Base-by-base conservation (phyloP, 2,329 filamentous ascomycete genomes). In the Neonectria hederae region DNA sequence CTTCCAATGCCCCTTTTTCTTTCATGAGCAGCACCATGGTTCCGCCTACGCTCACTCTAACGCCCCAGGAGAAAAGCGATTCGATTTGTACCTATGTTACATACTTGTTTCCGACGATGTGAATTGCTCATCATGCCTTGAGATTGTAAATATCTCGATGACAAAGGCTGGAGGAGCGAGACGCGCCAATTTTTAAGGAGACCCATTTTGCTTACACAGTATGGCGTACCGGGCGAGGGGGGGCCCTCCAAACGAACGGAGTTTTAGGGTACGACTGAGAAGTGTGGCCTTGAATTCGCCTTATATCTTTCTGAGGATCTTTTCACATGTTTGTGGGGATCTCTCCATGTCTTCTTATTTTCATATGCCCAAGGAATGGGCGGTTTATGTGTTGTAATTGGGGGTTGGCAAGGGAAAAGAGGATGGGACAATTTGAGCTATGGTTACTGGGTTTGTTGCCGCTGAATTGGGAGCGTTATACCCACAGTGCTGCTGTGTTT, bases 171-270 rank as follows among this genome's bases (percentile, higher is more conserved):
- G 42, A 59, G 54, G 63, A 62, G 72, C 65, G 59, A 62, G 69
- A 69, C 69, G 67, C 65, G 65, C 67, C 70, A 68, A 60, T 74
- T 66, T 68, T 61, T 53, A 68, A 59, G 40, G 60, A 55, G 45
- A 59, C 24, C 30, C 51, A 59, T 69, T 67, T 71, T 69, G 65
- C 65, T 73, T 69, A 54, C 65, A 59, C 63, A 72, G 72, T 72
- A 74, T 63, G 72, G 72, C 72, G 72, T 72, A 72, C 59, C 65
- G 64, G 72, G 67, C 63, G 61, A 54, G 52, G 58, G 55, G 62
- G 63, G 67, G 54, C 64, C 64, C 65, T 59, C 61, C 61, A 67
- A 43, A 68, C 48, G 58, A 35, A 54, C 59, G 71, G 69, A 71
- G 71, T 73, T 73, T 71, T 51, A 61, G 67, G 59, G 59, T 69